Base-by-base conservation (phyloP, 2,329 filamentous ascomycete species). In the Aureobasidium sp. region DNA sequence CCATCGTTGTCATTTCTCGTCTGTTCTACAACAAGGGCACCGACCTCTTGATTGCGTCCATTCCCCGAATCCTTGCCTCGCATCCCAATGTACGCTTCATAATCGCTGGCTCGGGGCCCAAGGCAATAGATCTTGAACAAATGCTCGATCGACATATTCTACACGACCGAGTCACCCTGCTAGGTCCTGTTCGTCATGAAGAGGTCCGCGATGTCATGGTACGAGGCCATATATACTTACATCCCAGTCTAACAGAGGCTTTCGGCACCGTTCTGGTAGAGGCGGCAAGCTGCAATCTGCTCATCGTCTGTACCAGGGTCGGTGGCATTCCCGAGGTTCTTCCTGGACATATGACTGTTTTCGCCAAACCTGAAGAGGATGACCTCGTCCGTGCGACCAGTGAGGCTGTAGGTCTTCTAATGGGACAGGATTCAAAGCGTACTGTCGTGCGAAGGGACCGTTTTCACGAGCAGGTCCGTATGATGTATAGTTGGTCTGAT, bases 21-120 rank as follows among this genome's bases (percentile, higher is more conserved):
- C 81, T 98, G 1, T 98, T 97, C 71, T 97, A 97, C 71, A 98
- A 98, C 71, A 98, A 98, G 68, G 93, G 93, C 56, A 97, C 89
- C 1, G 94, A 98, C 67, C 80, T 98, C 0, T 79, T 98, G n/a
- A 95, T 95, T 21, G 93, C 91, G 10, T 89, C 90, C 3, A 95
- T 98, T 51, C 93, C 93, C 0, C 84, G 90, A 42, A 95, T 98
- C 50, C 79, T 97, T 24, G 86, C 89, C 45, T 81, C 84, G 12
- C 88, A 98, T 66, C 86, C 89, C 1, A 94, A 97, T 66, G 93
- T 95, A 1, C 87, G 90, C 54, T 98, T 98, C 70, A 88, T 98
- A 64, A 96, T 98, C 60, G 93, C 89, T 24, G 94, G 94, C 3
- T 94, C 88, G 0, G 93, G 93, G 0, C 93, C 93, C 4, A 97